Evolutionary conservation across 2,329 filamentous ascomycete genomes (phyloP).

Genomic region (Aspergillus pseudonomiae): DNA sequence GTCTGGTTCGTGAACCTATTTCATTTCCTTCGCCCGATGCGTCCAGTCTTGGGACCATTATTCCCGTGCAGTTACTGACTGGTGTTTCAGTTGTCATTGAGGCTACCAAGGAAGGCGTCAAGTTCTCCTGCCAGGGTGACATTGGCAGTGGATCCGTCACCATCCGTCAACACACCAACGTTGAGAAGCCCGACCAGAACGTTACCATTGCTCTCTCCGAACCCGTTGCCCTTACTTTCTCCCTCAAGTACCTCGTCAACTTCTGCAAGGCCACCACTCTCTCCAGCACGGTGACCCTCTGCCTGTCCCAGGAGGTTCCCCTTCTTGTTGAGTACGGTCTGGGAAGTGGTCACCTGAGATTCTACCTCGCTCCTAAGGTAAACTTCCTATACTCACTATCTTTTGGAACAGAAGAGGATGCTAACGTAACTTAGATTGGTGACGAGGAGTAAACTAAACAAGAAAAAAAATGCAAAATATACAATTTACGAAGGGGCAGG

Average conservation of each 20-base stretch:
- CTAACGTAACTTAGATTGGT: conserved; percentile 60
- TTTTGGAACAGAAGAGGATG: not conserved
- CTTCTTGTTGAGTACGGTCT: conserved; percentile 91
- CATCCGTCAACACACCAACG: conserved; percentile 81
- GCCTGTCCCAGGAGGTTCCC: conserved; percentile 93
- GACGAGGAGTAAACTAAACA: conserved; percentile 49
- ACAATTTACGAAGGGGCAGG: conserved; percentile 44
- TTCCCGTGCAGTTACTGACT: not conserved
- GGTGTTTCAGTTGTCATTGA: conserved; percentile 78
- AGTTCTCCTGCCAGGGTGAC: conserved; percentile 90
- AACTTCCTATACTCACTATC: conserved; percentile 29
- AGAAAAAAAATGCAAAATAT: conserved; percentile 26
- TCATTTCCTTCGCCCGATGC: not conserved
- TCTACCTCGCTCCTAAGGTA: conserved; percentile 98
- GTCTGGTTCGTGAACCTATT: conserved; percentile 68
- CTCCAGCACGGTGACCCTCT: conserved; percentile 82
- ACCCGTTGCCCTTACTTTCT: conserved; percentile 93
- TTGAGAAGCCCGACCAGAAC: conserved; percentile 85
- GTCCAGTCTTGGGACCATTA: not conserved
- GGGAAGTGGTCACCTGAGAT: conserved; percentile 85
- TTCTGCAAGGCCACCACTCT: conserved; percentile 97
- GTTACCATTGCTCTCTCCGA: conserved; percentile 90
- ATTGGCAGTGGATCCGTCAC: conserved; percentile 95
- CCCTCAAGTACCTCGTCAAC: conserved; percentile 98
- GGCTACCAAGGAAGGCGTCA: conserved; percentile 94